Base-by-base conservation (phyloP, 495 filamentous ascomycete species). In the Sphaerosporella brunnea region DNA sequence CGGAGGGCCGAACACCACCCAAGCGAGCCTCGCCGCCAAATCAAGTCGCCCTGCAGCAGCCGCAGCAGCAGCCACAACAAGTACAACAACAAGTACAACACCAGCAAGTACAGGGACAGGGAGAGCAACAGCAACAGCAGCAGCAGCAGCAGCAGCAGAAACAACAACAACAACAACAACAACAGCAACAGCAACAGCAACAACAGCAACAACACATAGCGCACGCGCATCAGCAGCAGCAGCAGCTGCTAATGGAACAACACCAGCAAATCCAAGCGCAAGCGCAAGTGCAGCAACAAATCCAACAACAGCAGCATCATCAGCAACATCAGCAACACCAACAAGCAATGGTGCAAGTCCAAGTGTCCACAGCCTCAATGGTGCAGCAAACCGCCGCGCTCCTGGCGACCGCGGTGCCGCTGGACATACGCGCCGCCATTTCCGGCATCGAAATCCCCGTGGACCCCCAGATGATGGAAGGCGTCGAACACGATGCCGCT, bases 381-480 rank as follows among this genome's bases (percentile, higher is more conserved):
- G 30, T 23, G 1, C 43, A 11, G 13, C 43, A 46, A 21, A n/a
- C 21, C 11, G 26, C 2, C 20, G 10, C 41, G 2, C 18, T 44
- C 13, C 23, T 44, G 24, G 8, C 30, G 18, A 15, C 25, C 24
- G 1, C 15, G 15, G n/a, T 34, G 15, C 43, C 25, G 16, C 4
- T 21, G 15, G 56, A 57, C 26, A 47, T 47, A 20, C 54, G 54
- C 30, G 55, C 55, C 10, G 54, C 51, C 10, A 48, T 51, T 28
- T 56, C 48, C 1, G 44, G 47, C 19, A 60, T 60, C 49, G 57
- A 60, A 36, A 60, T 60, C 13, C 57, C 57, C 20, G 57, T 60
- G 35, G 57, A 60, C 36, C 57, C 57, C 0, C 58, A 58, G 10
- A 60, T 60, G 57, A 60, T 60, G 57, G 57, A 60, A 20, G 57